A percentile compares a stretch with the other conserved stretches of the same genome.
Conservation (phyloP, 345 rosid species). For the Carallia pectinifolia region DNA sequence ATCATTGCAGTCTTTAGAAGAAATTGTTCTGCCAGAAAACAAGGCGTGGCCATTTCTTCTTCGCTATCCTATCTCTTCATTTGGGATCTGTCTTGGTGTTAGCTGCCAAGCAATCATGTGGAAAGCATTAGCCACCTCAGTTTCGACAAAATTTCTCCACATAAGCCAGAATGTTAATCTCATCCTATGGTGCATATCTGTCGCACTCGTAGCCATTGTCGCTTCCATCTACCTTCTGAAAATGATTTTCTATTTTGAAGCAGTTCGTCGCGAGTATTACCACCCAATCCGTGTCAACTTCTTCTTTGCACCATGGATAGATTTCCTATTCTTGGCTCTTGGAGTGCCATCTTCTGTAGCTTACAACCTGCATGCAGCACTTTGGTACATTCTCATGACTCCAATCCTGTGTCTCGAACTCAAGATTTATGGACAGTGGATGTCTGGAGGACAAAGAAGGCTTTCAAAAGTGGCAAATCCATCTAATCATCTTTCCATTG, state of each 20-base stretch:
- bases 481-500: slow-evolving; percentile 76
- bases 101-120: slow-evolving; percentile 94
- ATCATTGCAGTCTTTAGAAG: slow-evolving; percentile 57
- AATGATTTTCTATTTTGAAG: slow-evolving; percentile 66
- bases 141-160: slow-evolving; percentile 68
- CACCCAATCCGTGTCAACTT: slow-evolving; percentile 92
- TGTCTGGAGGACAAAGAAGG: slow-evolving; percentile 87
- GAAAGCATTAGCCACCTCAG: slow-evolving; percentile 67
- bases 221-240: slow-evolving; percentile 59
- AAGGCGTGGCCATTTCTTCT: slow-evolving; percentile 90
- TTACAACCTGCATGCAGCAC: slow-evolving; percentile 35
- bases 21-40: slow-evolving; percentile 75
- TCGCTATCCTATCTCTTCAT: slow-evolving; percentile 69
- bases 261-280: slow-evolving; percentile 80
- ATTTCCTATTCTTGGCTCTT: slow-evolving; percentile 65
- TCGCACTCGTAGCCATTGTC: slow-evolving; percentile 47
- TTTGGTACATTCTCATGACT: slow-evolving; percentile 85
- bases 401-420: slow-evolving; percentile 74
- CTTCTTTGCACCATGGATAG: slow-evolving; percentile 91
- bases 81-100: slow-evolving; percentile 88
- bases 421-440: slow-evolving; percentile 95
- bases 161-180: slow-evolving; percentile 43
- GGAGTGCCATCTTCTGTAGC: slow-evolving; percentile 65
- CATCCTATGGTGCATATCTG: slow-evolving; percentile 67
- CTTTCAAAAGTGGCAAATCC: slow-evolving; percentile 95